Conservation (phyloP, 2,329 filamentous ascomycete genomes). For the Xylariaceae sp. region DNA sequence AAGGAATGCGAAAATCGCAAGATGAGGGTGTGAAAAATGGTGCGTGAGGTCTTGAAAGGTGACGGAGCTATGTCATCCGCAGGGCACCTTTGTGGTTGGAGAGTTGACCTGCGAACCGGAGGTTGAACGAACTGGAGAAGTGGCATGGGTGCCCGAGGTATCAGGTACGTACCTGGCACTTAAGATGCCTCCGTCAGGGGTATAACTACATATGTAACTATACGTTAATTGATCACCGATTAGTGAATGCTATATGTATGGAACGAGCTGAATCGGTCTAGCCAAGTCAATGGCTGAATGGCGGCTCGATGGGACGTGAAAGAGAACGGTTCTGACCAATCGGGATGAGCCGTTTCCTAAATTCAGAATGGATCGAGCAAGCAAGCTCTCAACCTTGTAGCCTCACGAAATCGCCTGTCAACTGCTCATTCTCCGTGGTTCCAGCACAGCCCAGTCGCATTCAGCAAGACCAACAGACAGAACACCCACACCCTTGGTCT, state of each 20-base stretch:
- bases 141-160: not conserved
- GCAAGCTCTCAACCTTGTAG: conserved; percentile 10
- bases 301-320: conserved; percentile 10
- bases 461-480: conserved; percentile 6
- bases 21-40: no score
- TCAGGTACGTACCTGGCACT: not conserved
- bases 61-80: not conserved
- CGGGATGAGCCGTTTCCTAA: conserved; percentile 26
- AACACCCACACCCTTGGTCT: conserved; percentile 3
- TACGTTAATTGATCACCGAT: no score
- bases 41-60: not conserved
- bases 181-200: not conserved
- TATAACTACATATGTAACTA: not conserved
- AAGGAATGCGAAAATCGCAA: no score
- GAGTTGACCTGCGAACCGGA: not conserved
- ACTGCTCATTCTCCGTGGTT: conserved; percentile 3
- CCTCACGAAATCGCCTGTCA: conserved; percentile 17
- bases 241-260: no score
- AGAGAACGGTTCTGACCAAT: conserved; percentile 34
- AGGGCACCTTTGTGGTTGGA: not conserved
- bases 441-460: conserved; percentile 11
- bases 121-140: not conserved
- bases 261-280: no score
- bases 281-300: no score
- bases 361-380: conserved; percentile 7